Conservation (phyloP, 2,329 filamentous ascomycete species). For the Sphaerulina vaccinii region DNA sequence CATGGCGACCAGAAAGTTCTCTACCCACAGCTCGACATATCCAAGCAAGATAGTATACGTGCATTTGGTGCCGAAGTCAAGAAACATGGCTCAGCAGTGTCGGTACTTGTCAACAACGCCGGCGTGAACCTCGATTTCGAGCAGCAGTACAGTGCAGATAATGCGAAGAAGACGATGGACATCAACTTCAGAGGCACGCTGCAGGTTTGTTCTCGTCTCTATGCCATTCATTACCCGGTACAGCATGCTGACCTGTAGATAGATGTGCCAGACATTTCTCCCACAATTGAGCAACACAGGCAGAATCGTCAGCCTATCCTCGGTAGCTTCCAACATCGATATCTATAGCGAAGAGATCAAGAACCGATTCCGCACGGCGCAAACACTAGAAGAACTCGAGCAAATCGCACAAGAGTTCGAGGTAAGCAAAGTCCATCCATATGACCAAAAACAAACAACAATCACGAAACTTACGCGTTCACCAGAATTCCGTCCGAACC, state of each 20-base stretch:
- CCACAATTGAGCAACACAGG: constrained; percentile 31
- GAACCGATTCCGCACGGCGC: constrained; percentile 28
- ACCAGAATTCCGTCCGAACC: constrained; percentile 22
- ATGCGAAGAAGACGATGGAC: constrained; percentile 36
- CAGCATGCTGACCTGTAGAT: neutral
- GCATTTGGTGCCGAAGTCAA: constrained; percentile 32
- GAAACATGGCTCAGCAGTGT: constrained; percentile 26
- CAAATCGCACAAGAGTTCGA: constrained; percentile 35
- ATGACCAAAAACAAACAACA: neutral
- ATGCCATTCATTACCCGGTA: neutral
- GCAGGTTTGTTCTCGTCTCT: constrained; percentile 27
- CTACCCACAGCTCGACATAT: constrained; percentile 38
- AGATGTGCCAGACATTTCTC: constrained; percentile 38
- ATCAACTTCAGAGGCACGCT: constrained; percentile 40
- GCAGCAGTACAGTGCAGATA: constrained; percentile 28
- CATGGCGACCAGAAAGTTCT: constrained; percentile 24
- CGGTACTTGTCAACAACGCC: constrained; percentile 42
- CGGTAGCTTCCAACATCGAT: constrained; percentile 34
- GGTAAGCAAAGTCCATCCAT: constrained; percentile 14
- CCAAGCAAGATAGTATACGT: constrained; percentile 29
- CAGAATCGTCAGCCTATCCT: constrained; percentile 41
- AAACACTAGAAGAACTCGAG: constrained; percentile 31
- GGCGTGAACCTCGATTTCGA: constrained; percentile 34
- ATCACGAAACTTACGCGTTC: constrained; percentile 5
- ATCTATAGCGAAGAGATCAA: constrained; percentile 32